Evolutionary conservation across 2,329 filamentous ascomycete species (phyloP), one percentile per base, ranked within the genome.

Genomic region (Chaetomiaceae sp.): DNA sequence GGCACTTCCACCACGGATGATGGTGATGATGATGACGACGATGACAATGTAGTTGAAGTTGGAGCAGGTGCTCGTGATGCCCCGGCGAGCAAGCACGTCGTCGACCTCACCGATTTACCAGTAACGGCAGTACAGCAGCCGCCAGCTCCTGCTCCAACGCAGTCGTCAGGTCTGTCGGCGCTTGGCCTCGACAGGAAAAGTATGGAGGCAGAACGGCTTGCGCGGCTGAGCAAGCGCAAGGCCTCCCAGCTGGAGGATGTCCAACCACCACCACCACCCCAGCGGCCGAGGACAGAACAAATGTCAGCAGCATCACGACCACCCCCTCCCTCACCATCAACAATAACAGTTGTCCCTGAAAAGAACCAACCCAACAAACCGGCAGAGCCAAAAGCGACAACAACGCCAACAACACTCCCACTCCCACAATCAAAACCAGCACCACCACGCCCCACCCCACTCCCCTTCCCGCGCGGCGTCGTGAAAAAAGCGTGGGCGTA

Each of bases 201-300:
- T 46, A 93, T 96, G 89, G 92, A 96, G 66, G 75, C 83, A 61
- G 89, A 95, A 64, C 82, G 92, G 35, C 76, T 95, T 13, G 83
- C 81, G 19, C 79, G 91, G 58, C 66, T 83, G 34, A 75, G 76
- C 38, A 87, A 91, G 66, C 77, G 65, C 17, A 66, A 65, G 40
- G 61, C 58, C 5, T 37, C 54, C 7, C 55, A 54, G 27, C 39
- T 47, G 6, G 50, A 47, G 5, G 40, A 38, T 17, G 34, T 14
- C 12, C n/a, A 40, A 4, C 9, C 44, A 7, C 16, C 31, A 12
- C 16, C 39, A 5, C 51, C 53, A 30, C 55, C 53, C 9, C 58
- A 58, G 37, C 54, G 57, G 6, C 44, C 40, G 7, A 56, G 50
- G 42, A 47, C 17, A 1, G 50, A 17, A 5, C 27, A 17, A 4